These are phyloP conservation scores for Collybia nuda DNA, from an alignment of 768 basidiomycete species.

Conservation along the genomic window DNA sequence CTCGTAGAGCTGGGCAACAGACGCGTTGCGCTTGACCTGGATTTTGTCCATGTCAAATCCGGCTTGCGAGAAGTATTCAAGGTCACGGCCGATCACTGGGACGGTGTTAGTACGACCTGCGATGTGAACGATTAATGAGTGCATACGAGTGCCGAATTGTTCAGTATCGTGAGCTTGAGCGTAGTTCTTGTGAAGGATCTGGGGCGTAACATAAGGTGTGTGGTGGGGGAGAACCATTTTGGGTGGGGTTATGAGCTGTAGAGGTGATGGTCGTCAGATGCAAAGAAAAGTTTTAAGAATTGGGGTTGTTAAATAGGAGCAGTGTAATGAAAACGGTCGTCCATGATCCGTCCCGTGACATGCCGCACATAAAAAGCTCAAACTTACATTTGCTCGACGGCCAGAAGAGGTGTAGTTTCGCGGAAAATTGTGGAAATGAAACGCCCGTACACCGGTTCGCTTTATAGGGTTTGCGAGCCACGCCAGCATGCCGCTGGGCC, in stretches of 20 bases:
- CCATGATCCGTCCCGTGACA: constrained; percentile 23
- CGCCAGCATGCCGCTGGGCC: constrained; percentile 34
- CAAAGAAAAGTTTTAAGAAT: constrained; percentile 12
- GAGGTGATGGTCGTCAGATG: constrained; percentile 15
- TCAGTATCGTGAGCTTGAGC: constrained; percentile 74
- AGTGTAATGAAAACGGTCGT: constrained; percentile 4
- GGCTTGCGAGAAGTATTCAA: constrained; percentile 97
- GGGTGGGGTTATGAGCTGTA: constrained; percentile 14
- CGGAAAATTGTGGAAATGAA: constrained; percentile 9
- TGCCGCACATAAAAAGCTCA: constrained; percentile 2
- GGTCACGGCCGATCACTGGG: constrained; percentile 86
- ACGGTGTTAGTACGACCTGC: constrained; percentile 5
- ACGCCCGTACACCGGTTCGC: constrained; percentile 19
- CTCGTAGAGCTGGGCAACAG: constrained; percentile 90
- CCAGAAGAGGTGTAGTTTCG: constrained; percentile 1
- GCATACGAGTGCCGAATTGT: constrained; percentile 56
- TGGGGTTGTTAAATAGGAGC: constrained; percentile 17
- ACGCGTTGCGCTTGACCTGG: constrained; percentile 92
- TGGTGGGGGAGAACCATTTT: constrained; percentile 63
- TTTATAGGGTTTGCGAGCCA: constrained; percentile 30
- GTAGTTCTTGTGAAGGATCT: constrained; percentile 87
- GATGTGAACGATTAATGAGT: constrained; percentile 4
- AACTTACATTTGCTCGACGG: constrained; percentile 6
- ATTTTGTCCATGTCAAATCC: constrained; percentile 99
- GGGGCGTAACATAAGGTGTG: constrained; percentile 85